Evolutionary conservation across 805 yeast species (phyloP).

Genomic region (Deakozyma indianensis): DNA sequence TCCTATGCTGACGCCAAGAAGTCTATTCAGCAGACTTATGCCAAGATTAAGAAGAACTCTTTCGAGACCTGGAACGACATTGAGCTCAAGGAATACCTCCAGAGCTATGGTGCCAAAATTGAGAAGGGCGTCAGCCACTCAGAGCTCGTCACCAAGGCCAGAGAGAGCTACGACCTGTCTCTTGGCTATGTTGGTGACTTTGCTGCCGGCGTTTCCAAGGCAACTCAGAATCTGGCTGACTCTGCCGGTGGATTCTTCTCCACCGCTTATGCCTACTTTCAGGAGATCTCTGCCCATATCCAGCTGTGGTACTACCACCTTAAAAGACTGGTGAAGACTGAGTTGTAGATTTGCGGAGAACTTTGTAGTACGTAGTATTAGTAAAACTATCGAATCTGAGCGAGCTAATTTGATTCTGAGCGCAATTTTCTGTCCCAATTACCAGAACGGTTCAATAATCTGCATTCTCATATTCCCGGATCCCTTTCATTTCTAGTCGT

Average conservation of each 20-base stretch:
- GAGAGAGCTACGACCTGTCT: slow-evolving; percentile 9
- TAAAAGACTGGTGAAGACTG: background rate
- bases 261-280: background rate
- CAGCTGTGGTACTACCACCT: background rate
- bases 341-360: background rate
- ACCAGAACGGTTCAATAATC: no score
- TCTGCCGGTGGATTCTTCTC: background rate
- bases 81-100: slow-evolving; percentile 42
- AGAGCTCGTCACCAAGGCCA: slow-evolving; percentile 13
- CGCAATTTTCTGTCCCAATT: no score
- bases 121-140: slow-evolving; percentile 5
- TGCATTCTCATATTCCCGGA: no score
- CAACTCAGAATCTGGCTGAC: background rate
- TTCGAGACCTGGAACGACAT: slow-evolving; percentile 39
- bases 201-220: background rate
- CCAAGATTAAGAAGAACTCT: slow-evolving; percentile 26
- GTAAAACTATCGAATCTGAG: no score
- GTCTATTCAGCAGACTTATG: slow-evolving; percentile 22
- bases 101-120: slow-evolving; percentile 24
- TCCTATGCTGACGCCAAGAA: slow-evolving; percentile 29
- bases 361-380: no score
- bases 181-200: background rate
- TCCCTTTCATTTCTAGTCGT: no score
- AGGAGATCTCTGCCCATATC: background rate
- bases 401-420: no score